phyloP scores from a whole-genome alignment of 192 early-diverging fungal species.

The Podila horticola region DNA sequence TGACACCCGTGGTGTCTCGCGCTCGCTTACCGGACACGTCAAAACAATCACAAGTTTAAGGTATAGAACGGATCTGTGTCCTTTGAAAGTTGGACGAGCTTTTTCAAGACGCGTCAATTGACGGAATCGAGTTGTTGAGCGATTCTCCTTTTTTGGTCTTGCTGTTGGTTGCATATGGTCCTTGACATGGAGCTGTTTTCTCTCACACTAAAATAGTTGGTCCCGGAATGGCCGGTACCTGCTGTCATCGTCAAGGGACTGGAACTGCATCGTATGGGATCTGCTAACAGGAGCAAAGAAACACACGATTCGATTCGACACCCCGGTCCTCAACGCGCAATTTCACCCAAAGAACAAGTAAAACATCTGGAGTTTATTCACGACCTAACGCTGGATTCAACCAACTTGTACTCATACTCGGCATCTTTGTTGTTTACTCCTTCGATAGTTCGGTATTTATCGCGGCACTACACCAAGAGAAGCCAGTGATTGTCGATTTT shows the following conservation, averaged over 20 bases:
- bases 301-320: constrained; percentile 72
- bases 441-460: constrained; percentile 59
- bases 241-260: constrained; percentile 81
- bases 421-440: constrained; percentile 46
- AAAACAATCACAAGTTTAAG: constrained; percentile 79
- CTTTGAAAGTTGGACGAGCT: not conserved
- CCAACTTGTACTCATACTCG: constrained; percentile 37
- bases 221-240: constrained; percentile 80
- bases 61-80: constrained; percentile 44
- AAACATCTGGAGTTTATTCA: not conserved
- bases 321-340: constrained; percentile 74
- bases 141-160: not conserved
- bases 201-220: constrained; percentile 70
- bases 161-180: not conserved
- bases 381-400: not conserved
- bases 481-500: constrained; percentile 60
- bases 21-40: constrained; percentile 81
- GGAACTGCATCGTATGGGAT: constrained; percentile 93
- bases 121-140: no score
- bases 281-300: constrained; percentile 63
- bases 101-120: not conserved
- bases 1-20: constrained; percentile 81
- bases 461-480: constrained; percentile 59
- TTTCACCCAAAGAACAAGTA: constrained; percentile 86
- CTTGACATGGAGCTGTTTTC: not conserved